phyloP scores from a whole-genome alignment of 2,329 filamentous ascomycete genomes.

The Chrysoporthe cubensis region DNA sequence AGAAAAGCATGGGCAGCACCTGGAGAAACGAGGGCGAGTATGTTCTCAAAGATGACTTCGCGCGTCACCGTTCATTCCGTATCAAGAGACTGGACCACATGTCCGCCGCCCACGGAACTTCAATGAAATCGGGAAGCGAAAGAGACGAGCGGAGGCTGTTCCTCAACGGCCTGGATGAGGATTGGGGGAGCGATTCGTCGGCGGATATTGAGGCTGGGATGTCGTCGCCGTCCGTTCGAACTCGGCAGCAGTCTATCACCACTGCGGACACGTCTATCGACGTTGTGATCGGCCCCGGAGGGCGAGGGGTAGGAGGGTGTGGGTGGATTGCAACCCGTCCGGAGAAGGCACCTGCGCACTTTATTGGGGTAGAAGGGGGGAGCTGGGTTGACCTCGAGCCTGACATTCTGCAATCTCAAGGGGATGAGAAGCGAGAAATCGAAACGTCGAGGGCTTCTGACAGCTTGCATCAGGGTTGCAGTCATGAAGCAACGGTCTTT shows the following conservation, averaged over 20 bases:
- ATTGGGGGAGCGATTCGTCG: conserved; percentile 38
- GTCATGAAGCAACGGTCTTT: neutral
- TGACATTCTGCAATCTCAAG: conserved; percentile 16
- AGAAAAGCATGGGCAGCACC: conserved; percentile 16
- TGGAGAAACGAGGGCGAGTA: conserved; percentile 11
- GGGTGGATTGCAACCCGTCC: conserved; percentile 34
- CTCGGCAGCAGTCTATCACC: conserved; percentile 41
- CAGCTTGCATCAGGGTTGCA: conserved; percentile 4
- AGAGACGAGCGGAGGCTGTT: conserved; percentile 16
- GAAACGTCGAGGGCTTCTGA: neutral
- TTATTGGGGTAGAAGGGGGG: conserved; percentile 13
- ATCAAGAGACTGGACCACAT: conserved; percentile 9
- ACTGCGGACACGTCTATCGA: conserved; percentile 43
- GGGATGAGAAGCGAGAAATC: conserved; percentile 2
- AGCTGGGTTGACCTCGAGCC: conserved; percentile 36
- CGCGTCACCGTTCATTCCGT: conserved; percentile 12
- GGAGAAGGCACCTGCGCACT: conserved; percentile 28
- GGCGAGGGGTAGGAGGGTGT: conserved; percentile 32
- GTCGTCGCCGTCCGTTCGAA: conserved; percentile 38
- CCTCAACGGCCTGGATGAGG: conserved; percentile 26
- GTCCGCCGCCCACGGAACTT: neutral
- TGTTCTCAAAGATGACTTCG: conserved; percentile 13
- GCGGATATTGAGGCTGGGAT: conserved; percentile 33
- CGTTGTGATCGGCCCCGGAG: conserved; percentile 32
- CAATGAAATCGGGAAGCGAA: conserved; percentile 15